Conservation (phyloP, 2,329 filamentous ascomycete genomes). For the Malbranchea cinnamomea region DNA sequence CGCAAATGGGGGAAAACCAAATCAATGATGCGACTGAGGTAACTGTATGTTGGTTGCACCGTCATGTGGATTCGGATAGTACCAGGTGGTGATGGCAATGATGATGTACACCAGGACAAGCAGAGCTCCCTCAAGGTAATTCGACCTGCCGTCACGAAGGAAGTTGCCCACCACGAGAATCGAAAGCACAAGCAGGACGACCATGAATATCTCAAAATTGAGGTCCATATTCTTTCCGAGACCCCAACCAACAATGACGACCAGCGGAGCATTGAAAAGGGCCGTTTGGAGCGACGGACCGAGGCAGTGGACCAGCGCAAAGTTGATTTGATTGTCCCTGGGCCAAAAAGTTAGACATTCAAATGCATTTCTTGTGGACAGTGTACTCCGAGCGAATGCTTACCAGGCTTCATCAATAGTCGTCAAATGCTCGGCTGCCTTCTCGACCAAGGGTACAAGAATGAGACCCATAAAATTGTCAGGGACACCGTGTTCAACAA, state of each 20-base stretch:
- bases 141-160: constrained; percentile 72
- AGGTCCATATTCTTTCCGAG: constrained; percentile 56
- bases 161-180: constrained; percentile 83
- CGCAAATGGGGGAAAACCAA: neutral
- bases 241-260: constrained; percentile 74
- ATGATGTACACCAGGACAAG: constrained; percentile 53
- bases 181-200: constrained; percentile 64
- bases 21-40: too few species aligned
- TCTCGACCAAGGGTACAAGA: constrained; percentile 65
- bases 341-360: neutral
- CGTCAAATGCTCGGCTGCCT: constrained; percentile 72
- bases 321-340: constrained; percentile 50
- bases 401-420: constrained; percentile 76
- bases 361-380: too few species aligned
- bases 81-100: constrained; percentile 47
- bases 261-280: constrained; percentile 70
- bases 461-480: constrained; percentile 57
- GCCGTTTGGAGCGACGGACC: constrained; percentile 82
- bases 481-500: constrained; percentile 38
- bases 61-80: constrained; percentile 39
- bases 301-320: constrained; percentile 71
- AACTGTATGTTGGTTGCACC: constrained; percentile 9
- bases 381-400: too few species aligned
- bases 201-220: constrained; percentile 77
- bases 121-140: constrained; percentile 76